These are phyloP conservation scores for Candida bentonensis DNA, from an alignment of 805 yeast species.

Conservation along the genomic window DNA sequence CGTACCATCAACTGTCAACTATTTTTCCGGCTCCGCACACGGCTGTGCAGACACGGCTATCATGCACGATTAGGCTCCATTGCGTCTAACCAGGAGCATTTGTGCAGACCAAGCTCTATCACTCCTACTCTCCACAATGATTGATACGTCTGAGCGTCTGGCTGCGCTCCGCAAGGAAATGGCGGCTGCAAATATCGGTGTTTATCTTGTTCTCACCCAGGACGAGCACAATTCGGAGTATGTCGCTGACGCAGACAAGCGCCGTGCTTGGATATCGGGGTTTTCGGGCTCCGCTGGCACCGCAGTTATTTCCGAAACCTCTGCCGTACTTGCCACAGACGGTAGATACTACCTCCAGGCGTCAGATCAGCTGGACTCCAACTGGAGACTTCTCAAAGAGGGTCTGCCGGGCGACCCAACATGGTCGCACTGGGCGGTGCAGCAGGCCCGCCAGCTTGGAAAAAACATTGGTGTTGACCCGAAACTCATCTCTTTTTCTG, in stretches of 20 bases:
- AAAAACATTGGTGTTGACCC: constrained; percentile 75
- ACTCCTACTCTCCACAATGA: too few relatives aligned
- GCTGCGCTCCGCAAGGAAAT: constrained; percentile 47
- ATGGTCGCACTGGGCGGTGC: constrained; percentile 71
- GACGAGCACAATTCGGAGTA: constrained; percentile 93
- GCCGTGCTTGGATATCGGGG: constrained; percentile 68
- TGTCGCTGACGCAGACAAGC: constrained; percentile 65
- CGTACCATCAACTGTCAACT: too few relatives aligned
- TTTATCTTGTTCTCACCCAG: constrained; percentile 72
- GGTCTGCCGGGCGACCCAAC: constrained; percentile 56
- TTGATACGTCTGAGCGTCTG: constrained; percentile 18
- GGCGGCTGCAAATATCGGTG: constrained; percentile 48
- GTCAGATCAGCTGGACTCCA: constrained; percentile 57
- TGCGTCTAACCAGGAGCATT: too few relatives aligned
- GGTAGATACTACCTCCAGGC: constrained; percentile 94
- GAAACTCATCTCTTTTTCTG: constrained; percentile 40
- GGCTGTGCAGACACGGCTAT: too few relatives aligned
- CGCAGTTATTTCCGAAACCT: constrained; percentile 60
- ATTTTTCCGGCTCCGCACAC: too few relatives aligned
- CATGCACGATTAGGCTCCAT: too few relatives aligned
- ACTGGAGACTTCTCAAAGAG: constrained; percentile 72
- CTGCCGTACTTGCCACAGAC: constrained; percentile 79
- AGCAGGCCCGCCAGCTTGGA: constrained; percentile 33
- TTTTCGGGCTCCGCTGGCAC: constrained; percentile 91
- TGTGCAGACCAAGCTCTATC: too few relatives aligned